Percentiles rank a stretch among this genome's conserved stretches.
Conservation (phyloP, 1,284 basidiomycete species). For the Apiotrichum gracile region DNA sequence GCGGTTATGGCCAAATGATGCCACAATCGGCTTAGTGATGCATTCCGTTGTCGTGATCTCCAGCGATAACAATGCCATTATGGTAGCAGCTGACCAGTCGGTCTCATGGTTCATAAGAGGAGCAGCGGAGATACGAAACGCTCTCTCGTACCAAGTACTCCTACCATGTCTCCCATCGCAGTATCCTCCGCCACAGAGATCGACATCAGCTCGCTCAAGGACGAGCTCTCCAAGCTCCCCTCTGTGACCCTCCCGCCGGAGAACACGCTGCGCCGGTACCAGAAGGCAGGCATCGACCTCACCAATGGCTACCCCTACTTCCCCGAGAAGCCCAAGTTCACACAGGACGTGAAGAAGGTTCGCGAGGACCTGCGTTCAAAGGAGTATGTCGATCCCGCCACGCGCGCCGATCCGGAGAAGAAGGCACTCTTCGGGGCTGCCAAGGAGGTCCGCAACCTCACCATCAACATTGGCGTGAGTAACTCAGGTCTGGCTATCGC, state of each 20-base stretch:
- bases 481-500: too few relatives aligned
- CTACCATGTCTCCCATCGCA: conserved; percentile 22
- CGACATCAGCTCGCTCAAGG: conserved; percentile 12
- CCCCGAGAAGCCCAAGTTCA: conserved; percentile 34
- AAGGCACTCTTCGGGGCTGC: conserved; percentile 38
- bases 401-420: conserved; percentile 37
- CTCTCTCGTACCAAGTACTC: not conserved
- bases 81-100: too few relatives aligned
- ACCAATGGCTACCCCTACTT: conserved; percentile 34
- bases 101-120: too few relatives aligned
- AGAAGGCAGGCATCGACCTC: conserved; percentile 37
- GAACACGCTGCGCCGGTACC: conserved; percentile 29
- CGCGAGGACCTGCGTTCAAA: conserved; percentile 22
- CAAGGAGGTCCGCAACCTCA: conserved; percentile 29
- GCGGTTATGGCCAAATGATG: too few relatives aligned
- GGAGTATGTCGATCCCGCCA: conserved; percentile 31
- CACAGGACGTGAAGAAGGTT: conserved; percentile 31
- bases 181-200: conserved; percentile 3
- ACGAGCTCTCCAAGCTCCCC: conserved; percentile 3
- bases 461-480: conserved; percentile 30
- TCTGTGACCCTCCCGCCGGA: conserved; percentile 26
- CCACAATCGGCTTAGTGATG: too few relatives aligned
- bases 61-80: too few relatives aligned
- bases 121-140: too few relatives aligned
- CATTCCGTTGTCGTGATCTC: too few relatives aligned